Conservation (phyloP, 169 alveolate species). For the Plasmodium blacklocki region DNA sequence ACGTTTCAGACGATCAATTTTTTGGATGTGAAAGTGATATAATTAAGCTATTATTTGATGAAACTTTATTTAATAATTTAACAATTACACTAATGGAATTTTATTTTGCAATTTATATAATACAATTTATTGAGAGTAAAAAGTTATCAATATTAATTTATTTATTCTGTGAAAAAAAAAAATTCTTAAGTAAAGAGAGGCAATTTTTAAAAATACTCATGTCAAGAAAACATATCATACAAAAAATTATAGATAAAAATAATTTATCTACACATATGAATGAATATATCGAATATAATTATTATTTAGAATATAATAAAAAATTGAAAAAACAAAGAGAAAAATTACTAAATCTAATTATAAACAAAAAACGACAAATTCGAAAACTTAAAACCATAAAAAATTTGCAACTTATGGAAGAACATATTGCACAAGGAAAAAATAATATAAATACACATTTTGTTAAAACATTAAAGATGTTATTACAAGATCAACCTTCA, state of each 20-base stretch:
- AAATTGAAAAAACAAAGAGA: slow-evolving; percentile 41
- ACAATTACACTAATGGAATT: slow-evolving; percentile 67
- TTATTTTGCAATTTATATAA: slow-evolving; percentile 72
- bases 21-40: slow-evolving; percentile 56
- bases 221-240: slow-evolving; percentile 45
- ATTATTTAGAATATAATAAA: slow-evolving; percentile 40
- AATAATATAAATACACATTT: slow-evolving; percentile 30
- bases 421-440: slow-evolving; percentile 6
- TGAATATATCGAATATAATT: slow-evolving; percentile 46
- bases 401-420: slow-evolving; percentile 5
- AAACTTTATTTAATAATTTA: slow-evolving; percentile 55
- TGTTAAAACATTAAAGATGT: slow-evolving; percentile 32
- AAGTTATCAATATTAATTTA: slow-evolving; percentile 50
- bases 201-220: slow-evolving; percentile 27
- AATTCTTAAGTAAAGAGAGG: slow-evolving; percentile 39
- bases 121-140: slow-evolving; percentile 75
- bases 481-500: slow-evolving; percentile 2
- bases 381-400: slow-evolving; percentile 22
- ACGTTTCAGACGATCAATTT: slow-evolving; percentile 64
- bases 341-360: slow-evolving; percentile 43
- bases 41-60: slow-evolving; percentile 55
- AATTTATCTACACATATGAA: not conserved
- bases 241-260: slow-evolving; percentile 1
- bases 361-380: slow-evolving; percentile 14
- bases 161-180: slow-evolving; percentile 72